phyloP scores from a whole-genome alignment of 495 filamentous ascomycete species.

The Penicillium coffeae region DNA sequence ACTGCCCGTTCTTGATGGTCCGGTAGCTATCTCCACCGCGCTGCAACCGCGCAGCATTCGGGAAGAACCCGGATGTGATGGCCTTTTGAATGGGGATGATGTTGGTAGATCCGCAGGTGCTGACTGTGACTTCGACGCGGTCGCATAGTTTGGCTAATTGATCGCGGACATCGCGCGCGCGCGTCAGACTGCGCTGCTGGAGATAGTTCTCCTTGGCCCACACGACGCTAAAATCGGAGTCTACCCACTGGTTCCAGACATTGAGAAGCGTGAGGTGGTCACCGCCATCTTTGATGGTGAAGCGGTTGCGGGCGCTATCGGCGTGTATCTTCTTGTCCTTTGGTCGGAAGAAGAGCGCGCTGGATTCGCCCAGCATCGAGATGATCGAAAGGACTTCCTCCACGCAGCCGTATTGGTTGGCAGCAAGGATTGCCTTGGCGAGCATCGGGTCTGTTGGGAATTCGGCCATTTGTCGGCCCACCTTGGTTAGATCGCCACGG shows the following conservation, averaged over 20 bases:
- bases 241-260: conserved; percentile 96
- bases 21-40: conserved; percentile 84
- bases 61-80: conserved; percentile 89
- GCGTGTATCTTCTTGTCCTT: conserved; percentile 98
- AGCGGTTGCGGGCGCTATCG: conserved; percentile 85
- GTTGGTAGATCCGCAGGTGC: conserved; percentile 66
- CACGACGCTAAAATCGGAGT: conserved; percentile 81
- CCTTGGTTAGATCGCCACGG: conserved; percentile 83
- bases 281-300: conserved; percentile 89
- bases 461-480: conserved; percentile 94
- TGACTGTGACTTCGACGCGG: conserved; percentile 75
- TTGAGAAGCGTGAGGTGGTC: conserved; percentile 91
- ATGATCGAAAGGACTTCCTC: conserved; percentile 94
- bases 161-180: conserved; percentile 89
- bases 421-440: conserved; percentile 85
- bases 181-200: conserved; percentile 78
- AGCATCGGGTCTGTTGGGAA: conserved; percentile 95
- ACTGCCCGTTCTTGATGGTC: conserved; percentile 89
- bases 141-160: conserved; percentile 95
- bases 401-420: conserved; percentile 83
- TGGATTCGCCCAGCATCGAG: conserved; percentile 86
- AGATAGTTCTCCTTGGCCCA: conserved; percentile 95
- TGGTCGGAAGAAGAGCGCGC: conserved; percentile 88
- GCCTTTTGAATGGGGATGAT: conserved; percentile 78
- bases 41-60: conserved; percentile 85